phyloP scores from a whole-genome alignment of 2,329 filamentous ascomycete species.

The Penicillium sp. region DNA sequence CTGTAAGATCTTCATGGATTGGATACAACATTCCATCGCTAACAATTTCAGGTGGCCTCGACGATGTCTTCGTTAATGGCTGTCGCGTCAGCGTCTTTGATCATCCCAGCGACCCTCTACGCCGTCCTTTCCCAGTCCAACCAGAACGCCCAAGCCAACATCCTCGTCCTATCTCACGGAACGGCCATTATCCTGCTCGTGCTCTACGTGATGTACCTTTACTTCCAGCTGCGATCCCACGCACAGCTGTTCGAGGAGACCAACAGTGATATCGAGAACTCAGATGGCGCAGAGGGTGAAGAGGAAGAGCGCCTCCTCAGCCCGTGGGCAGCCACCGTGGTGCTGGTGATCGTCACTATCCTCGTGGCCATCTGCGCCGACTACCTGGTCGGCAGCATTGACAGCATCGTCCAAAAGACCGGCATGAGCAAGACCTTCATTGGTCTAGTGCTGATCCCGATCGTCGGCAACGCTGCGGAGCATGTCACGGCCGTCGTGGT shows the following conservation, averaged over 20 bases:
- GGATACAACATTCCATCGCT: too few relatives aligned
- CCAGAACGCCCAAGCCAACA: constrained; percentile 45
- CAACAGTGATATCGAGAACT: constrained; percentile 41
- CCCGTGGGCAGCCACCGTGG: constrained; percentile 59
- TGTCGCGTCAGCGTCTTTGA: constrained; percentile 68
- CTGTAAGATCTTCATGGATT: too few relatives aligned
- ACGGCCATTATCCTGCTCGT: constrained; percentile 69
- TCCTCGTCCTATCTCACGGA: constrained; percentile 67
- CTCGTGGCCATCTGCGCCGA: constrained; percentile 70
- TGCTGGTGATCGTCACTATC: constrained; percentile 64
- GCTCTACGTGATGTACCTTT: constrained; percentile 70
- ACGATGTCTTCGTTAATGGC: constrained; percentile 65
- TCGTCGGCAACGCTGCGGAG: constrained; percentile 74
- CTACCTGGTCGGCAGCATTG: constrained; percentile 71
- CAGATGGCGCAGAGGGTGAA: constrained; percentile 34
- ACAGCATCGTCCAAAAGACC: constrained; percentile 62
- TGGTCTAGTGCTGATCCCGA: constrained; percentile 71
- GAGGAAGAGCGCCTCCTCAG: constrained; percentile 53
- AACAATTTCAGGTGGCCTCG: too few relatives aligned
- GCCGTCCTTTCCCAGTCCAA: constrained; percentile 52
- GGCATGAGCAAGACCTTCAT: constrained; percentile 77
- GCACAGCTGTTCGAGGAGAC: constrained; percentile 61
- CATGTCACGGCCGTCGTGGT: constrained; percentile 78
- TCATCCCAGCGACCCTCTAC: constrained; percentile 72
- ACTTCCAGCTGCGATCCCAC: constrained; percentile 73